phyloP scores from a whole-genome alignment of 805 yeast genomes.

The Priceomyces carsonii region DNA sequence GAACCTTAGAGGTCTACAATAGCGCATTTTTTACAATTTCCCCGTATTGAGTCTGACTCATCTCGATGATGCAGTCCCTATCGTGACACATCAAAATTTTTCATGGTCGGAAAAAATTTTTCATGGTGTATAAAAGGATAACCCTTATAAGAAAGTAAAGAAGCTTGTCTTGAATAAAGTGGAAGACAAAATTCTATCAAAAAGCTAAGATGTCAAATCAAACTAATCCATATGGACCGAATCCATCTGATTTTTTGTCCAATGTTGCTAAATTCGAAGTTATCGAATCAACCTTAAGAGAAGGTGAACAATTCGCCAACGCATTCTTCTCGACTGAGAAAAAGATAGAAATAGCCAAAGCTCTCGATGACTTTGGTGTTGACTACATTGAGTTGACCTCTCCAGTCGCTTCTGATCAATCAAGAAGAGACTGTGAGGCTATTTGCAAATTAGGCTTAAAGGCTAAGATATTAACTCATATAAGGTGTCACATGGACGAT shows the following conservation, averaged over 20 bases:
- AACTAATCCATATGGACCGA: slow-evolving; percentile 57
- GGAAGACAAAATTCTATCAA: too few relatives aligned
- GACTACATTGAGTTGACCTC: slow-evolving; percentile 62
- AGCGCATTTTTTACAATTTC: too few relatives aligned
- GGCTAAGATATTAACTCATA: slow-evolving; percentile 59
- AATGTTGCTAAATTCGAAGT: slow-evolving; percentile 54
- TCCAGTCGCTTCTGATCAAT: slow-evolving; percentile 60
- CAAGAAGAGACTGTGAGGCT: slow-evolving; percentile 58
- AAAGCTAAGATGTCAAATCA: slow-evolving; percentile 10
- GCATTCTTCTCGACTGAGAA: slow-evolving; percentile 59
- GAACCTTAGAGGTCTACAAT: too few relatives aligned
- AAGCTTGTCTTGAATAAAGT: too few relatives aligned
- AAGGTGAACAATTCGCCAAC: slow-evolving; percentile 65
- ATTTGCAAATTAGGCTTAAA: slow-evolving; percentile 60
- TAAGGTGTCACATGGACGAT: slow-evolving; percentile 63
- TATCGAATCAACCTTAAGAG: slow-evolving; percentile 60
- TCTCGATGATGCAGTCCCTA: too few relatives aligned
- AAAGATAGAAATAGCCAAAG: slow-evolving; percentile 60
- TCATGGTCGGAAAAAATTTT: too few relatives aligned
- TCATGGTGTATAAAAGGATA: too few relatives aligned
- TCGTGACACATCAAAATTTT: too few relatives aligned
- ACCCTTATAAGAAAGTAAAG: too few relatives aligned
- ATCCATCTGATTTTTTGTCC: slow-evolving; percentile 57
- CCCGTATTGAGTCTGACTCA: too few relatives aligned
- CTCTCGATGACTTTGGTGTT: slow-evolving; percentile 60